Percentiles rank a stretch among this genome's conserved stretches.
Evolutionary conservation across 345 rosid species (phyloP).

Genomic region (Diplotaxis tenuifolia): DNA sequence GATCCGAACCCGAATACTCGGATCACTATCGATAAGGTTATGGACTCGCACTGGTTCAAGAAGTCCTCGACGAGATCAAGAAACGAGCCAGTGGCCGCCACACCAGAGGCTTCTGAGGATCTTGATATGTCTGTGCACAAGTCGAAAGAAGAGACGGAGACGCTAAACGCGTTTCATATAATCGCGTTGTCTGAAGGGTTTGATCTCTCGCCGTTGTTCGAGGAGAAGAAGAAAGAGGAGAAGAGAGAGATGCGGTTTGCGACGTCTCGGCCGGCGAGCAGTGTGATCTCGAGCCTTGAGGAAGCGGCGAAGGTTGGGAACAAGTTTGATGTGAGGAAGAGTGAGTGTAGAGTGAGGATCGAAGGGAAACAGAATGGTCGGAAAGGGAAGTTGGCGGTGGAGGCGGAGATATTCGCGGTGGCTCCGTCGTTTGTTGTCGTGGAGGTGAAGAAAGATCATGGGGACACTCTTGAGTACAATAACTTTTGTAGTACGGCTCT

Average conservation of each 20-base stretch:
- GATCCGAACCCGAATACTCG: conserved; percentile 78
- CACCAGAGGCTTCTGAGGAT: conserved; percentile 36
- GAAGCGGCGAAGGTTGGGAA: conserved; percentile 61
- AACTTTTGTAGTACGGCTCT: conserved; percentile 81
- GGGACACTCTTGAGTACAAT: conserved; percentile 89
- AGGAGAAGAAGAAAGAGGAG: conserved; percentile 82
- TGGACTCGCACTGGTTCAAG: conserved; percentile 80
- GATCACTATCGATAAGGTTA: conserved; percentile 52
- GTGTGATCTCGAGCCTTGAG: conserved; percentile 76
- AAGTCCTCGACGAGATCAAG: conserved; percentile 43
- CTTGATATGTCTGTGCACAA: conserved; percentile 20
- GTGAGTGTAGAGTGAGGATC: conserved; percentile 64
- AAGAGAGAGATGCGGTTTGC: conserved; percentile 80
- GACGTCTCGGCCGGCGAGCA: conserved; percentile 72
- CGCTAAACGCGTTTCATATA: conserved; percentile 81
- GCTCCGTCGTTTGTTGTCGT: conserved; percentile 75
- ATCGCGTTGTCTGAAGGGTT: conserved; percentile 87
- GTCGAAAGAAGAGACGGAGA: conserved; percentile 50
- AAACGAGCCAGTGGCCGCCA: conserved; percentile 13
- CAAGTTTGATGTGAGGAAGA: conserved; percentile 68
- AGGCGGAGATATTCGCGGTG: conserved; percentile 74
- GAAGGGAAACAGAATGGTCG: conserved; percentile 79
- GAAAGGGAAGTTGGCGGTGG: conserved; percentile 77
- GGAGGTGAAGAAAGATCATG: conserved; percentile 87
- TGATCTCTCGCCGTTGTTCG: conserved; percentile 78